Evolutionary conservation across 345 rosid species (phyloP).

Genomic region (Clausena lansium): DNA sequence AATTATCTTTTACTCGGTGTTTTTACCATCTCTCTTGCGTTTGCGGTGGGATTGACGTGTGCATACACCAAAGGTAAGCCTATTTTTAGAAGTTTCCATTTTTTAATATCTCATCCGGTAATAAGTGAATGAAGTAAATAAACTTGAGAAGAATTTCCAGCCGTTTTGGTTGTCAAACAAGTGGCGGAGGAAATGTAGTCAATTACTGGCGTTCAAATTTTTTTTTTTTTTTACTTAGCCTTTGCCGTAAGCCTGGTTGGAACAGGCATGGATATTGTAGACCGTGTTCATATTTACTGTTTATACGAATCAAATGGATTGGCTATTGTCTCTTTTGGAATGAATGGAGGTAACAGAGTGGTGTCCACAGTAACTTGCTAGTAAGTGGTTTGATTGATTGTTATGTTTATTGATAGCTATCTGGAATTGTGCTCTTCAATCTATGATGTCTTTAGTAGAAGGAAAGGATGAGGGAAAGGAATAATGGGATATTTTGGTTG

Average conservation of each 20-base stretch:
- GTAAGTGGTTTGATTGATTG: background rate
- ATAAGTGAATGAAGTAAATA: no score
- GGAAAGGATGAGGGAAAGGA: background rate
- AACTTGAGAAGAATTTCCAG: background rate
- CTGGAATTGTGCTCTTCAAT: background rate
- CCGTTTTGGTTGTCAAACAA: background rate
- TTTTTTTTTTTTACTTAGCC: no score
- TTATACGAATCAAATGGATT: background rate
- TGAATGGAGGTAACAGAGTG: background rate
- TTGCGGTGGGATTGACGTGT: slow-evolving; percentile 82
- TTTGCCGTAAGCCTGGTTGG: background rate
- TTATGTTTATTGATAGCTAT: background rate
- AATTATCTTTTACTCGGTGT: slow-evolving; percentile 76
- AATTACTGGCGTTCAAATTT: background rate
- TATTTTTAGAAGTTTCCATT: background rate
- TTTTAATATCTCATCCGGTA: background rate
- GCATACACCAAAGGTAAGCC: slow-evolving; percentile 71
- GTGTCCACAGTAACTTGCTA: background rate
- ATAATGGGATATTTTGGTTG: background rate
- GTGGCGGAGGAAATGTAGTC: background rate
- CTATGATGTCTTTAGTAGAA: background rate
- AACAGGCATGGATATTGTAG: background rate
- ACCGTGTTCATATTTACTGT: background rate
- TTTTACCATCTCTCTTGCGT: slow-evolving; percentile 70
- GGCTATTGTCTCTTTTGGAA: background rate